Evolutionary conservation across 2,329 filamentous ascomycete genomes (phyloP), one percentile per base, ranked within the genome.

Genomic region (Emmonsiellopsis sp.): DNA sequence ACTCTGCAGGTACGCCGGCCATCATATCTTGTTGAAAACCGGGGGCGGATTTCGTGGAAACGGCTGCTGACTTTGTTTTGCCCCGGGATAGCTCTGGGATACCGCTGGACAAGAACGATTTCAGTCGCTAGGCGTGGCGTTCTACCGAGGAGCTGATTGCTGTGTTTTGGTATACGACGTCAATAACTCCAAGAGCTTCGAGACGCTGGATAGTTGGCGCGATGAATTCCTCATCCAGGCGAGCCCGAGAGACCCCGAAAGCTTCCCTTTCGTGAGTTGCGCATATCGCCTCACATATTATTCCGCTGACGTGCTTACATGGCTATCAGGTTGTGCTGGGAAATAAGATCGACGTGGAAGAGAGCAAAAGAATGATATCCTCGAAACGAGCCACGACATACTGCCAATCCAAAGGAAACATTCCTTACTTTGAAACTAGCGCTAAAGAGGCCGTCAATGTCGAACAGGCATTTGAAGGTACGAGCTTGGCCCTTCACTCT

Each of bases 121-220:
- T 81, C 97, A 97, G 80, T 97, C 93, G 10, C 80, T 98, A 62
- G 93, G 93, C 34, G 93, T 93, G 65, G 97, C 98, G 91, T 98
- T 98, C 79, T 98, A 98, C 77, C 81, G 94, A 66, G 98, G 98
- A 71, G 94, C 94, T 63, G 97, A 98, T 82, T 97, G 93, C 76
- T 94, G 93, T 56, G 92, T 98, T 32, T 91, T 98, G 48, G 93
- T 98, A 61, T 98, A 98, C 75, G 93, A 98, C 75, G 96, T 98
- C 68, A 98, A 98, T 78, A 97, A 96, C 72, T 87, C 91, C 58
- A 98, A 98, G 82, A 95, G 90, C 71, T 98, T 98, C 72, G 93
- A 98, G 70, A 94, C 92, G 11, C 82, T 98, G 56, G 93, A 98
- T 71, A 95, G 90, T 74, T 98, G 93, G 93, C 82, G 93, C 66